Conservation (phyloP, 805 yeast species). For the Ogataea wickerhamii region DNA sequence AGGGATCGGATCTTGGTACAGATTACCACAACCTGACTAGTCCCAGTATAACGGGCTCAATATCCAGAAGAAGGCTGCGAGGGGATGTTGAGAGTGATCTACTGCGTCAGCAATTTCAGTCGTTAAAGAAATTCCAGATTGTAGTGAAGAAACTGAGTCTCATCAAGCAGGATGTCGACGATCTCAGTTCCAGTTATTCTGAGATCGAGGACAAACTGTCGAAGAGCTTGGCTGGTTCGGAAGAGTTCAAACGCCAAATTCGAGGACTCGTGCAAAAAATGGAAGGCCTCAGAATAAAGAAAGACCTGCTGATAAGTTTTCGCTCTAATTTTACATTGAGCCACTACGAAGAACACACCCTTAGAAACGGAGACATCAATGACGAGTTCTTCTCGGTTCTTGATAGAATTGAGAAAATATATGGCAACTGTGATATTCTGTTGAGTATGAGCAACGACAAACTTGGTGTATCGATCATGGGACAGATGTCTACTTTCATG, state of each 20-base stretch:
- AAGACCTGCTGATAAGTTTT: constrained; percentile 48
- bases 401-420: constrained; percentile 58
- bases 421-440: constrained; percentile 64
- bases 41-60: constrained; percentile 52
- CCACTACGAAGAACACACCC: constrained; percentile 65
- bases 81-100: constrained; percentile 60
- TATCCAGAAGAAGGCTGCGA: constrained; percentile 56
- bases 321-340: constrained; percentile 62
- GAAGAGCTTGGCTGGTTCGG: constrained; percentile 22
- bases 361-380: constrained; percentile 44
- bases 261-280: constrained; percentile 30
- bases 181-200: constrained; percentile 23
- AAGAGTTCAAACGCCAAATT: constrained; percentile 18
- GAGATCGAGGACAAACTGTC: constrained; percentile 26
- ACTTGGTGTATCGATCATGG: constrained; percentile 63
- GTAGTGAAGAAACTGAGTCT: constrained; percentile 39
- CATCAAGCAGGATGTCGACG: constrained; percentile 30
- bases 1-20: constrained; percentile 6
- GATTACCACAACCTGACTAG: constrained; percentile 38
- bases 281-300: constrained; percentile 43
- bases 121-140: constrained; percentile 42
- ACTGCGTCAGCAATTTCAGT: constrained; percentile 51
- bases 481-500: constrained; percentile 49
- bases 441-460: constrained; percentile 65
- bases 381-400: constrained; percentile 55